phyloP scores from a whole-genome alignment of 495 filamentous ascomycete genomes.

The Trichoderma orchidacearum region DNA sequence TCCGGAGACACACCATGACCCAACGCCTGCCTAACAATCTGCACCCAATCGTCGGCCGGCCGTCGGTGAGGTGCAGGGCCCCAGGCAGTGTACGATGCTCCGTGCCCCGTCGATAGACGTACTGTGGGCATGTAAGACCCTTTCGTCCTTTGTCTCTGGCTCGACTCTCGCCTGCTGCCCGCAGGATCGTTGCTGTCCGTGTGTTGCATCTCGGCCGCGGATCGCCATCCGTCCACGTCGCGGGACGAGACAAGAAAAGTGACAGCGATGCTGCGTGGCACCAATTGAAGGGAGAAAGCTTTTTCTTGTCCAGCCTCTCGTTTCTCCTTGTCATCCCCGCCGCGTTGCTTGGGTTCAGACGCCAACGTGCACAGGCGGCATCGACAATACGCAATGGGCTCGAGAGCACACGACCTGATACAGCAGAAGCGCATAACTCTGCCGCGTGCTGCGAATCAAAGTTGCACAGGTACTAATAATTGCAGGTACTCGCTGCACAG shows the following conservation, averaged over 20 bases:
- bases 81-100: too few species aligned
- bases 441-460: too few species aligned
- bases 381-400: background rate
- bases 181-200: background rate
- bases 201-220: background rate
- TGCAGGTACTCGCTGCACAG: too few species aligned
- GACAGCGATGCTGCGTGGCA: constrained; percentile 1
- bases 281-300: background rate
- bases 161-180: background rate
- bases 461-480: too few species aligned
- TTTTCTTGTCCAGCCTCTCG: background rate
- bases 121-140: too few species aligned
- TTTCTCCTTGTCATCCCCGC: background rate
- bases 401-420: background rate
- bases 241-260: background rate
- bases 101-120: too few species aligned
- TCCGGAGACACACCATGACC: background rate
- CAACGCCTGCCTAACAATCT: background rate
- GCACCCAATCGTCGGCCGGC: too few species aligned
- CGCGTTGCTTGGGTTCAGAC: too few species aligned
- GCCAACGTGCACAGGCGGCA: too few species aligned
- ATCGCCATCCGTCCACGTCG: constrained; percentile 1
- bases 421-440: background rate
- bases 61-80: too few species aligned
- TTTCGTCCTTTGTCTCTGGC: too few species aligned